A percentile compares a stretch with the other conserved stretches of the same genome.
phyloP scores from a whole-genome alignment of 805 yeast species.

The Yamadazyma ubonensis region DNA sequence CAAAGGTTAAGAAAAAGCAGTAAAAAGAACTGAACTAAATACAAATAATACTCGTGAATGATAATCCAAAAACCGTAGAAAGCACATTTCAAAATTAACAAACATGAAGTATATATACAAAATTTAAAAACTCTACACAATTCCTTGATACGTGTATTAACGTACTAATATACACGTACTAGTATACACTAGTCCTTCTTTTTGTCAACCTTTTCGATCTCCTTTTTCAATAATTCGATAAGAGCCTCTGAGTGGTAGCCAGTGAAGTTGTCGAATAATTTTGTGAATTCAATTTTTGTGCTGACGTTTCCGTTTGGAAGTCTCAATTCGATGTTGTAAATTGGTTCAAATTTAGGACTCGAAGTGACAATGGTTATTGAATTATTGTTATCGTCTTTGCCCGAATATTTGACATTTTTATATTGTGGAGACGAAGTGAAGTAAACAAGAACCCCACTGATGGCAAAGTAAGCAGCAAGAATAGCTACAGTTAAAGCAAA shows the following conservation, averaged over 20 bases:
- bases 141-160: too few relatives aligned
- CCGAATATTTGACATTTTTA: conserved; percentile 49
- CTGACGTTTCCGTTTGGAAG: conserved; percentile 21
- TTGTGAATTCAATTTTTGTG: conserved; percentile 32
- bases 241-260: conserved; percentile 29
- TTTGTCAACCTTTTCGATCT: conserved; percentile 14
- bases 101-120: too few relatives aligned
- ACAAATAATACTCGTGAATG: too few relatives aligned
- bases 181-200: conserved; percentile 14
- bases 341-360: conserved; percentile 46
- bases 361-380: conserved; percentile 40
- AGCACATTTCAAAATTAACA: too few relatives aligned
- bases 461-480: conserved; percentile 37
- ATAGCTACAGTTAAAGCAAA: conserved; percentile 33
- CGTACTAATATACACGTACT: background rate
- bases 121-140: too few relatives aligned
- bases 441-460: conserved; percentile 34
- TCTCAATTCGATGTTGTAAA: conserved; percentile 38
- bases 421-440: conserved; percentile 30
- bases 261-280: conserved; percentile 49
- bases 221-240: conserved; percentile 24
- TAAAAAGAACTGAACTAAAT: too few relatives aligned
- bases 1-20: too few relatives aligned
- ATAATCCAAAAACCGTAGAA: too few relatives aligned
- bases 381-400: conserved; percentile 36